These are phyloP conservation scores for Komagataea norvegica DNA, from an alignment of 1,139 yeast species.

Conservation along the genomic window DNA sequence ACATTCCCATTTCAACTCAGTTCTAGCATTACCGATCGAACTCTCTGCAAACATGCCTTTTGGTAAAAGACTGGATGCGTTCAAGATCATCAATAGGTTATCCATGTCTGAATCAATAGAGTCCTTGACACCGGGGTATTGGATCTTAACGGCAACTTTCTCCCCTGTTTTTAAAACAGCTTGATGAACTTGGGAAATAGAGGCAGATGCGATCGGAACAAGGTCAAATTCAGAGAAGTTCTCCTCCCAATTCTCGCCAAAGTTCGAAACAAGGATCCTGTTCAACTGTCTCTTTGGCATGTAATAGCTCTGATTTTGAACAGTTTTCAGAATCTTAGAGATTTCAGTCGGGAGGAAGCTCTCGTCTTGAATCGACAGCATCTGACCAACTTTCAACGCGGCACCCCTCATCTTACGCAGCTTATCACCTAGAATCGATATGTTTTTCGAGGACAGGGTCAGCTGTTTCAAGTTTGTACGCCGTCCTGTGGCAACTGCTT, in stretches of 20 bases:
- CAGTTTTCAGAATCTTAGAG: slow-evolving; percentile 72
- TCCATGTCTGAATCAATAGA: slow-evolving; percentile 92
- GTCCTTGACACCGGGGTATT: slow-evolving; percentile 95
- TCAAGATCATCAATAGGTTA: slow-evolving; percentile 70
- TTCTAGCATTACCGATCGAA: slow-evolving; percentile 88
- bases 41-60: slow-evolving; percentile 89
- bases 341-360: slow-evolving; percentile 80
- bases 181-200: slow-evolving; percentile 92
- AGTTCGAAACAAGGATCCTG: slow-evolving; percentile 63
- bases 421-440: slow-evolving; percentile 82
- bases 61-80: slow-evolving; percentile 85
- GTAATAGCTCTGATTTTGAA: slow-evolving; percentile 92
- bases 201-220: slow-evolving; percentile 94
- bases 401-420: slow-evolving; percentile 97
- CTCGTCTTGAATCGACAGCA: slow-evolving; percentile 90
- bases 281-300: slow-evolving; percentile 94
- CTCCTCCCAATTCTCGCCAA: slow-evolving; percentile 77
- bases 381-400: slow-evolving; percentile 91
- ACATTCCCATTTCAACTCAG: slow-evolving; percentile 95
- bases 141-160: slow-evolving; percentile 92
- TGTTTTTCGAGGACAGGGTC: slow-evolving; percentile 73
- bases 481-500: slow-evolving; percentile 54
- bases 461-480: slow-evolving; percentile 55
- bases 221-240: slow-evolving; percentile 76
- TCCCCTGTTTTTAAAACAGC: slow-evolving; percentile 61